Conservation (phyloP, 257 asterid genomes). For the Przewalskia tangutica region DNA sequence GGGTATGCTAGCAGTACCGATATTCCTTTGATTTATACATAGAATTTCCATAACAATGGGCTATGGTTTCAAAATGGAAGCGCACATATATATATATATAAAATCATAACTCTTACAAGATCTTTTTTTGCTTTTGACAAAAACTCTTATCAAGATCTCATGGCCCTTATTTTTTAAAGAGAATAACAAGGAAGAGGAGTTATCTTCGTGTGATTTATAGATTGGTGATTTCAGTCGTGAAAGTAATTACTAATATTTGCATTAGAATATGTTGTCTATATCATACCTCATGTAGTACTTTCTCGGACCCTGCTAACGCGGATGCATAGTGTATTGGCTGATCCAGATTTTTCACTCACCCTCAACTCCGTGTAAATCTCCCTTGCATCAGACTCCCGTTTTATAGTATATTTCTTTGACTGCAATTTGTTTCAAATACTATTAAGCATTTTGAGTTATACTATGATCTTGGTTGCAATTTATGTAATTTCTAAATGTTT, state of each 20-base stretch:
- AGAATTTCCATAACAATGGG: background rate
- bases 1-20: background rate
- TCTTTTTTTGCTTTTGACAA: background rate
- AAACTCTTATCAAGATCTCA: background rate
- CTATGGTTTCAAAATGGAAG: background rate
- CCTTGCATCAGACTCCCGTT: no score
- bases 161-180: background rate
- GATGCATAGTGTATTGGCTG: no score
- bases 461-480: background rate
- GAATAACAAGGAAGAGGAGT: no score
- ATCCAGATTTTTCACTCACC: no score
- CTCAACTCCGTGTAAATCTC: no score
- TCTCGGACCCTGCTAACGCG: no score
- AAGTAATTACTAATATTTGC: no score
- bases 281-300: no score
- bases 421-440: background rate
- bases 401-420: no score
- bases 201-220: no score
- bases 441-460: background rate
- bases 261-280: no score
- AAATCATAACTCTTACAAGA: background rate
- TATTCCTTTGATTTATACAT: background rate
- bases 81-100: background rate
- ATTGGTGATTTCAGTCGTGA: no score
- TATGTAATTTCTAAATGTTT: background rate